Base-by-base conservation (phyloP, 2,329 filamentous ascomycete species). In the Colletotrichum tanaceti region DNA sequence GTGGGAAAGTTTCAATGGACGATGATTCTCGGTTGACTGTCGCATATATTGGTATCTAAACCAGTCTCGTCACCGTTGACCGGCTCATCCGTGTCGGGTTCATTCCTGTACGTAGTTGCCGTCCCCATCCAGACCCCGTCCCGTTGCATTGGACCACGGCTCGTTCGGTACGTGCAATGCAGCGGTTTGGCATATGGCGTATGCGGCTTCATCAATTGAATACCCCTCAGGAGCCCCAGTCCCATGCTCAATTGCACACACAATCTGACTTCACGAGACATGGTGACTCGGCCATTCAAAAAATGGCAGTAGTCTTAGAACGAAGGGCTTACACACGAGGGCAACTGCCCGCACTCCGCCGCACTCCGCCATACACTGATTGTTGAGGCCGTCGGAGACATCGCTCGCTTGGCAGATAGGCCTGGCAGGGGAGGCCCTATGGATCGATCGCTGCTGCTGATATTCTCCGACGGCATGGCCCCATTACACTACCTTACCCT, bases 381-480 rank as follows among this genome's bases (percentile, higher is more conserved):
- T 38, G 4, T 9, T 32, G 28, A 32, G 50, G 50, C 13, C 50
- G 16, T 54, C n/a, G 18, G 35, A 39, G n/a, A 13, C 28, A 39
- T 54, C 50, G 13, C 10, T 38, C 50, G 14, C 50, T 20, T 35
- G 49, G 49, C 24, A 53, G 49, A 38, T 16, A 22, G 50, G 32
- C 13, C 50, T 11, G 32, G 32, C 50, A 54, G 50, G 50, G 50
- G 32, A 13, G 52, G 47, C 20, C 47, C 28, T 61, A 43, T 49
- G 58, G 47, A 53, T 61, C 49, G 28, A 32, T 61, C 63, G 58
- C 28, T 32, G n/a, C 38, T 65, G 32, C 60, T 54, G 32, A 65
- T 65, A 62, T 65, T 65, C 28, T 52, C 63, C 63, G 57, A 65
- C 6, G 54, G 32, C 35, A 58, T 38, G 50, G 43, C 35, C 18